Base-by-base conservation (phyloP, 106 monocot genomes). In the Dendrobium chrysotoxum region DNA sequence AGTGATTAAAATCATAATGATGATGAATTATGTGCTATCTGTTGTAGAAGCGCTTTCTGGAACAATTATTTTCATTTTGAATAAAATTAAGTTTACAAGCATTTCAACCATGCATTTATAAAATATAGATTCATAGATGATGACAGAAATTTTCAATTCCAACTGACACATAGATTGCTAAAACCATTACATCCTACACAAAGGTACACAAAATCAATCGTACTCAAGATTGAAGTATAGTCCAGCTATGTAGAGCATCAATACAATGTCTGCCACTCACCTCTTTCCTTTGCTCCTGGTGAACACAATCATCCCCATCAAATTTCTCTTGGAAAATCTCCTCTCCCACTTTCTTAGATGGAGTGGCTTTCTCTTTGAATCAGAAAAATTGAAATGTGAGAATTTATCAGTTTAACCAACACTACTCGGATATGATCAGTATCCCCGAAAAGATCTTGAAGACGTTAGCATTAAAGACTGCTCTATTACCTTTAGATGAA, bases 281-380 rank as follows among this genome's bases (percentile, higher is more conserved):
- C 73, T 74, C 73, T 20, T 74, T 17, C 31, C 39, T 41, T 40
- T 31, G 41, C 1, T 74, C 41, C 40, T 40, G 6, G 73, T 18
- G 20, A 38, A 74, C 40, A 20, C 6, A 31, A 10, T 41, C 40
- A 6, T 74, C 73, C 1, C 73, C 73, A 41, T 74, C 5, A 74
- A 74, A 41, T 31, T 40, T 17, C 16, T 20, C 17, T 41, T 73
- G 40, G 5, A 73, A 73, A 40, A 73, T 73, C 73, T 40, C 35
- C 40, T 18, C 8, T 73, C 20, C 26, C 7, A 0, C 20, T 20
- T 40, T 40, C 73, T 73, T 30, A 20, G 40, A 40, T 13, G 70
- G 73, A 73, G 40, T 41, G 17, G 28, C 73, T 40, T 73, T 73
- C 73, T 73, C 40, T 73, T 73, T 20, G 2, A 38, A 73, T 73